Evolutionary conservation across 352 stramenopile species (phyloP).

Genomic region (Globisporangium viniferum): DNA sequence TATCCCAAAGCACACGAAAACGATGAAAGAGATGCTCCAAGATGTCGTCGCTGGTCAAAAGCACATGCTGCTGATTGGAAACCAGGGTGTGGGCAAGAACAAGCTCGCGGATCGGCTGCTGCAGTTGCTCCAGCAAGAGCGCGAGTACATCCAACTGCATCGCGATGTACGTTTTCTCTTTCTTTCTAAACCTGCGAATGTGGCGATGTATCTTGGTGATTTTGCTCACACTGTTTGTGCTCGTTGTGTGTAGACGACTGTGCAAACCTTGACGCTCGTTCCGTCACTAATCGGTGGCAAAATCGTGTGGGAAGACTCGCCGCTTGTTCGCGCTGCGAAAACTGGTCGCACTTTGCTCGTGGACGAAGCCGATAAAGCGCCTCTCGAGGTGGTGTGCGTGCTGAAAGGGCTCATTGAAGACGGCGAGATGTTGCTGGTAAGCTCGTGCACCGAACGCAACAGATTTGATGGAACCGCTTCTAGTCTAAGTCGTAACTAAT

Average conservation of each 20-base stretch:
- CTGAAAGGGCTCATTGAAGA: slow-evolving; percentile 96
- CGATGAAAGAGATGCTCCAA: slow-evolving; percentile 86
- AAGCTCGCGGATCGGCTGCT: slow-evolving; percentile 91
- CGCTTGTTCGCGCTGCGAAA: slow-evolving; percentile 92
- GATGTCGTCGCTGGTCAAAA: slow-evolving; percentile 86
- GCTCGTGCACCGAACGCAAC: neutral
- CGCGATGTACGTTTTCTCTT: slow-evolving; percentile 71
- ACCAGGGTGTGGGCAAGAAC: slow-evolving; percentile 96
- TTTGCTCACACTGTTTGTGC: neutral
- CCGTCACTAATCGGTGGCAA: slow-evolving; percentile 86
- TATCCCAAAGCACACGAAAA: slow-evolving; percentile 85
- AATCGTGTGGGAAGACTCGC: slow-evolving; percentile 92
- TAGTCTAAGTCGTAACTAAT: neutral
- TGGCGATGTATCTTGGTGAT: neutral
- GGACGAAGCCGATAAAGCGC: slow-evolving; percentile 97
- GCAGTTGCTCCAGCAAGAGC: slow-evolving; percentile 88
- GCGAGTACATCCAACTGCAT: slow-evolving; percentile 97
- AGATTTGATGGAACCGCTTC: neutral
- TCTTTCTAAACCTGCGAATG: neutral
- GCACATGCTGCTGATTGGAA: slow-evolving; percentile 92
- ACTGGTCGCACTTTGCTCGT: slow-evolving; percentile 91
- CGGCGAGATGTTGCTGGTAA: slow-evolving; percentile 91
- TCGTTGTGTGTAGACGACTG: slow-evolving; percentile 72
- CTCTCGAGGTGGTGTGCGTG: slow-evolving; percentile 93
- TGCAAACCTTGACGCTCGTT: slow-evolving; percentile 90